These are phyloP conservation scores for Salvia splendens DNA, from an alignment of 257 asterid genomes.

Conservation along the genomic window DNA sequence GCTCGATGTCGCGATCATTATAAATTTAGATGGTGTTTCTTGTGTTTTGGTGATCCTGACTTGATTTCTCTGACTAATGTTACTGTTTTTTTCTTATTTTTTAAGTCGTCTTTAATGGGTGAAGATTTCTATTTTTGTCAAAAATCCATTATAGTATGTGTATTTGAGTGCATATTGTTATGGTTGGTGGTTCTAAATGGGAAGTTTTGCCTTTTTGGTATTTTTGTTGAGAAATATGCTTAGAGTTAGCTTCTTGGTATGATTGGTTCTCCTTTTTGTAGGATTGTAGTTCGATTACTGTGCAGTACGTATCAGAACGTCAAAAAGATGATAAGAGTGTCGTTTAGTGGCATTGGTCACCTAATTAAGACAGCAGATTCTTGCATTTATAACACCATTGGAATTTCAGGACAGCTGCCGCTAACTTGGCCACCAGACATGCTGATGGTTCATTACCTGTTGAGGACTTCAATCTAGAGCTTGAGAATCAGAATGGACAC, in stretches of 20 bases:
- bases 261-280: not conserved
- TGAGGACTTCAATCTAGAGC: slow-evolving; percentile 87
- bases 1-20: no score
- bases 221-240: not conserved
- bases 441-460: slow-evolving; percentile 88
- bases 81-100: not conserved
- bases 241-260: not conserved
- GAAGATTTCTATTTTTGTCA: not conserved
- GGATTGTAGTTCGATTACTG: not conserved
- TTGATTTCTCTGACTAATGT: not conserved
- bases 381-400: slow-evolving; percentile 25
- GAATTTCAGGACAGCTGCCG: slow-evolving; percentile 71
- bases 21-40: not conserved
- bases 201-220: no score
- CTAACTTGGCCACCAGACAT: slow-evolving; percentile 74
- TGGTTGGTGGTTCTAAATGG: no score
- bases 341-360: not conserved
- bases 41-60: not conserved
- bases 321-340: slow-evolving; percentile 1
- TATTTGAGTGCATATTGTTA: not conserved
- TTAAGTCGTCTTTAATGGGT: slow-evolving; percentile 9
- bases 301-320: not conserved
- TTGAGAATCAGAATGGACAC: slow-evolving; percentile 92
- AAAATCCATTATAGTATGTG: not conserved
- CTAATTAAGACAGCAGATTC: slow-evolving; percentile 4